Percentiles rank a stretch among this genome's conserved stretches.
Conservation (phyloP, 2,329 filamentous ascomycete species). For the Cyclaneusma minus region DNA sequence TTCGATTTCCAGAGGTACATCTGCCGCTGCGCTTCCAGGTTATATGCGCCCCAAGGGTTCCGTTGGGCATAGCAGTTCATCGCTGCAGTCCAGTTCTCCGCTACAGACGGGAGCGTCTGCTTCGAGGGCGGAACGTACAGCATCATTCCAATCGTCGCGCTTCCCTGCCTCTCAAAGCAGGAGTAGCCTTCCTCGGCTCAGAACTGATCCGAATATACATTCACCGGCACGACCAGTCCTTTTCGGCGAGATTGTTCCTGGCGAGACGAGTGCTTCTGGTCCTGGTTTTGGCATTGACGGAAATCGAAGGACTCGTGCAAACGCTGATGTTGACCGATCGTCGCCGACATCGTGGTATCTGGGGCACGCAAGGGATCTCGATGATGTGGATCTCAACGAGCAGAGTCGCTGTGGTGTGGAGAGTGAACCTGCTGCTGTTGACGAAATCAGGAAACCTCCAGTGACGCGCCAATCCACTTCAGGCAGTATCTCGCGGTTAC, state of each 20-base stretch:
- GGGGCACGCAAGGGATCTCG: constrained; percentile 25
- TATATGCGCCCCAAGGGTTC: no score
- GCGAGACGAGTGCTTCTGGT: constrained; percentile 34
- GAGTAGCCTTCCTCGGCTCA: no score
- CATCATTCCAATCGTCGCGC: no score
- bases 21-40: no score
- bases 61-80: no score
- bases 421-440: constrained; percentile 38
- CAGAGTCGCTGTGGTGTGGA: constrained; percentile 34
- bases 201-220: no score
- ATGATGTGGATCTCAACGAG: constrained; percentile 17
- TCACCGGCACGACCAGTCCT: constrained; percentile 36
- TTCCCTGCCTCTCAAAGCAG: no score
- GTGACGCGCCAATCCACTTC: constrained; percentile 15
- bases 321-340: constrained; percentile 38
- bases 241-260: constrained; percentile 61
- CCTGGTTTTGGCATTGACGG: constrained; percentile 45
- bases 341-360: constrained; percentile 55
- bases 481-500: constrained; percentile 3
- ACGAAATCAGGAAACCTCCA: no score
- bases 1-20: no score
- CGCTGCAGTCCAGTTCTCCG: no score
- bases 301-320: constrained; percentile 38
- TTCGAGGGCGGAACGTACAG: no score
- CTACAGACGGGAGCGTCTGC: no score